A percentile compares a stretch with the other conserved stretches of the same genome.
These are phyloP conservation scores for Beauveria brongniartii DNA, from an alignment of 2,329 filamentous ascomycete genomes.

Conservation along the genomic window DNA sequence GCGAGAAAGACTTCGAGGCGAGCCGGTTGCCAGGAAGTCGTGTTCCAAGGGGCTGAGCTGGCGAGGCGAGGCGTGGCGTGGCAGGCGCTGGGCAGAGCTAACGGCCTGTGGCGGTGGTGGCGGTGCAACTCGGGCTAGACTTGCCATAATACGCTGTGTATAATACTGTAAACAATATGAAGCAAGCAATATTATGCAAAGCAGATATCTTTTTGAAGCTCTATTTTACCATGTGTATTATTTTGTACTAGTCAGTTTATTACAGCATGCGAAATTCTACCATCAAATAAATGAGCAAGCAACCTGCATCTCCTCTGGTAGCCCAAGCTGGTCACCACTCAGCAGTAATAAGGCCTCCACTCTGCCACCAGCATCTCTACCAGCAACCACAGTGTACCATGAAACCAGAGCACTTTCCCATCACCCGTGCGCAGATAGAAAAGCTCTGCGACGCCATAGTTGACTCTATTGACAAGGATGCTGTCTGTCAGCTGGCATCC, in stretches of 20 bases:
- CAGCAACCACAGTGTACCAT: background rate
- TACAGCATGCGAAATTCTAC: too few species aligned
- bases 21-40: background rate
- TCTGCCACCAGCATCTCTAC: background rate
- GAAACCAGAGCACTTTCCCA: background rate
- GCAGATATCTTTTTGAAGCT: too few species aligned
- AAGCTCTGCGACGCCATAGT: background rate
- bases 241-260: too few species aligned
- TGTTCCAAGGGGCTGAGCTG: constrained; percentile 9
- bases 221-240: too few species aligned
- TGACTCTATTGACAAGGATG: background rate
- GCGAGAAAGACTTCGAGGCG: background rate
- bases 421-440: background rate
- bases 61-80: background rate
- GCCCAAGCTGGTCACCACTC: background rate
- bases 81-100: background rate
- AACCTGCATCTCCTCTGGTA: too few species aligned
- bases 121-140: background rate
- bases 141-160: background rate
- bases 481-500: background rate
- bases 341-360: background rate
- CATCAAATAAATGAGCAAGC: too few species aligned
- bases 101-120: constrained; percentile 2
- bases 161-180: too few species aligned
- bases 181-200: too few species aligned